These are phyloP conservation scores for Coemansia sp. DNA, from an alignment of 371 early-diverging fungal genomes.

Conservation along the genomic window DNA sequence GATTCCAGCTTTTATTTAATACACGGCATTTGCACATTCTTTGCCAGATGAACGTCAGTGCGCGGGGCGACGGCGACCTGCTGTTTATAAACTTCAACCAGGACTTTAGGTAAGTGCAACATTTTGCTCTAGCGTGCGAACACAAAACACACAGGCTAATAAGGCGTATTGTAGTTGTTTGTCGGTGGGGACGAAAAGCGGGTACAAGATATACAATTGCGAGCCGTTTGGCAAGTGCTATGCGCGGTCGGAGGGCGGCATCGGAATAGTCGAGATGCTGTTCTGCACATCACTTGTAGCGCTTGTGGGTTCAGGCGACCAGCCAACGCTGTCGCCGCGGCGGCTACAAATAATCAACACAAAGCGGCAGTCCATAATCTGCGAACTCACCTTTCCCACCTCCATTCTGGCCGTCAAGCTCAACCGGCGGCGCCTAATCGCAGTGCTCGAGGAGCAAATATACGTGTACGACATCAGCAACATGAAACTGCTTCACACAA, in stretches of 20 bases:
- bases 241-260: conserved; percentile 76
- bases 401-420: conserved; percentile 91
- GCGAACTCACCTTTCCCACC: conserved; percentile 90
- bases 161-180: conserved; percentile 63
- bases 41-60: conserved; percentile 41
- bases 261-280: conserved; percentile 94
- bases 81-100: conserved; percentile 88
- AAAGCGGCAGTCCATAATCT: conserved; percentile 94
- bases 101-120: conserved; percentile 69
- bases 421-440: conserved; percentile 88
- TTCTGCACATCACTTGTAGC: conserved; percentile 96
- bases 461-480: conserved; percentile 92
- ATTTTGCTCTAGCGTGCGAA: not conserved
- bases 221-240: conserved; percentile 94
- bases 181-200: conserved; percentile 82
- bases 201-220: conserved; percentile 91
- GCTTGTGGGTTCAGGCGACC: conserved; percentile 90
- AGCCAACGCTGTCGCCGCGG: conserved; percentile 85
- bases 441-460: conserved; percentile 89
- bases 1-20: not conserved
- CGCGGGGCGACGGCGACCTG: conserved; percentile 56
- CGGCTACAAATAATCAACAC: conserved; percentile 93
- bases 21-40: not conserved
- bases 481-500: conserved; percentile 93
- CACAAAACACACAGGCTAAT: not conserved